A percentile compares a stretch with the other conserved stretches of the same genome.
Conservation (phyloP, 139 green algal genomes). For the Protoeuglena noctilucae region DNA sequence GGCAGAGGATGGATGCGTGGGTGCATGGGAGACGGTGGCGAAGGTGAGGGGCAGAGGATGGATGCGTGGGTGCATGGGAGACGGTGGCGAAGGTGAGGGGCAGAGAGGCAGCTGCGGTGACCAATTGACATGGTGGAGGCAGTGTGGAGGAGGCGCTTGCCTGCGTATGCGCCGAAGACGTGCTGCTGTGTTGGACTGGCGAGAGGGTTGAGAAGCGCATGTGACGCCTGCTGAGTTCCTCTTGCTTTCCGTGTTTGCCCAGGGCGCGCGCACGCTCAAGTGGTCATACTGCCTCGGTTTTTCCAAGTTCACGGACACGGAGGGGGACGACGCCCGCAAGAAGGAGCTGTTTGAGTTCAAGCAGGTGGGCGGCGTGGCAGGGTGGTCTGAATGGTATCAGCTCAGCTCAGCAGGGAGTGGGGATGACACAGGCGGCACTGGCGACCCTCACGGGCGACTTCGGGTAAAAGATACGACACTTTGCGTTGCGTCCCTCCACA, state of each 20-base stretch:
- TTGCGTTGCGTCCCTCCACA: too few species aligned
- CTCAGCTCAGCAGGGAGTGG: not conserved
- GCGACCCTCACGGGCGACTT: too few species aligned
- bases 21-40: conserved; percentile 59
- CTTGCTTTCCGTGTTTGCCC: conserved; percentile 45
- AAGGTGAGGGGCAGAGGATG: too few species aligned
- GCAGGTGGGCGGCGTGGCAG: conserved; percentile 18
- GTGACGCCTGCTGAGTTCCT: too few species aligned
- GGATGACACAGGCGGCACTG: too few species aligned
- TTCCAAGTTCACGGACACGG: conserved; percentile 57
- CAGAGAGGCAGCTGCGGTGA: too few species aligned
- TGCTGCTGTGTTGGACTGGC: too few species aligned
- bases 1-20: conserved; percentile 5
- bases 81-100: conserved; percentile 24
- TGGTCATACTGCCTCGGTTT: conserved; percentile 95
- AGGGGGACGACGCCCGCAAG: conserved; percentile 1
- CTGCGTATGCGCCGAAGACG: too few species aligned
- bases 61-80: conserved; percentile 44
- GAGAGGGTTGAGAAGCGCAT: too few species aligned
- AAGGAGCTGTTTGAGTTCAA: conserved; percentile 81
- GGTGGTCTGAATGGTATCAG: not conserved
- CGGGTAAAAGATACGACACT: too few species aligned
- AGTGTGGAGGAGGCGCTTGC: too few species aligned
- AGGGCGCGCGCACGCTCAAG: conserved; percentile 91
- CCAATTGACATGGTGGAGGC: too few species aligned